Evolutionary conservation across 2,329 filamentous ascomycete genomes (phyloP).

Genomic region (Aureobasidium lini): DNA sequence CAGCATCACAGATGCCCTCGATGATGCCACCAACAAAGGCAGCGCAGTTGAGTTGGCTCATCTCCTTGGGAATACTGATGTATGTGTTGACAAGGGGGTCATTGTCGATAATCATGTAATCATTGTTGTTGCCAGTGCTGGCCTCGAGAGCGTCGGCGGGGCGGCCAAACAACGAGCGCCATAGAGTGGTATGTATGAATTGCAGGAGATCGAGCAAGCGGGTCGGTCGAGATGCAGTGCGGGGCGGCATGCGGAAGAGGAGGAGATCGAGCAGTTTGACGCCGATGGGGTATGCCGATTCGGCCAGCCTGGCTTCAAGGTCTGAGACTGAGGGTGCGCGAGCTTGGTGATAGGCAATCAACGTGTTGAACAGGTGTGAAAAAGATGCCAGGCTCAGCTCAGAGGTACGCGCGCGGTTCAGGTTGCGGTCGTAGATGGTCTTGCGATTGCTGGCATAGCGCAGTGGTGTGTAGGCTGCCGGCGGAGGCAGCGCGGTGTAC

Average conservation of each 20-base stretch:
- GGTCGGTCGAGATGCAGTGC: constrained; percentile 64
- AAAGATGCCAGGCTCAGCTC: constrained; percentile 92
- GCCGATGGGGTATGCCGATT: constrained; percentile 76
- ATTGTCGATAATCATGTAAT: constrained; percentile 99
- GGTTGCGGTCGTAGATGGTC: constrained; percentile 92
- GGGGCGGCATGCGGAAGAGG: constrained; percentile 68
- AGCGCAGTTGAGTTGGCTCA: constrained; percentile 93
- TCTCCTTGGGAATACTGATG: constrained; percentile 86
- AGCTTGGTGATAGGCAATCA: constrained; percentile 90
- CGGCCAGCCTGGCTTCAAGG: constrained; percentile 52
- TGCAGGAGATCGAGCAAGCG: constrained; percentile 87
- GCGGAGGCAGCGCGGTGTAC: constrained; percentile 23
- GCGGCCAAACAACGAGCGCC: constrained; percentile 84
- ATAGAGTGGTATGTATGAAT: constrained; percentile 88
- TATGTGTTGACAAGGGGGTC: constrained; percentile 93
- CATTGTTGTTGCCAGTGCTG: constrained; percentile 73
- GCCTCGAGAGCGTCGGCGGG: constrained; percentile 91
- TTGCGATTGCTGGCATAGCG: constrained; percentile 89
- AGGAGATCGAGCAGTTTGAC: constrained; percentile 92
- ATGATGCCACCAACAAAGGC: constrained; percentile 92
- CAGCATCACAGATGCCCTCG: constrained; percentile 91
- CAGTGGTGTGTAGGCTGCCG: constrained; percentile 49
- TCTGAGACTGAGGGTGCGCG: constrained; percentile 89
- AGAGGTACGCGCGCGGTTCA: constrained; percentile 80
- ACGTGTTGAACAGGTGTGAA: constrained; percentile 91